These are phyloP conservation scores for Ogataea neopini DNA, from an alignment of 805 yeast species.

Conservation along the genomic window DNA sequence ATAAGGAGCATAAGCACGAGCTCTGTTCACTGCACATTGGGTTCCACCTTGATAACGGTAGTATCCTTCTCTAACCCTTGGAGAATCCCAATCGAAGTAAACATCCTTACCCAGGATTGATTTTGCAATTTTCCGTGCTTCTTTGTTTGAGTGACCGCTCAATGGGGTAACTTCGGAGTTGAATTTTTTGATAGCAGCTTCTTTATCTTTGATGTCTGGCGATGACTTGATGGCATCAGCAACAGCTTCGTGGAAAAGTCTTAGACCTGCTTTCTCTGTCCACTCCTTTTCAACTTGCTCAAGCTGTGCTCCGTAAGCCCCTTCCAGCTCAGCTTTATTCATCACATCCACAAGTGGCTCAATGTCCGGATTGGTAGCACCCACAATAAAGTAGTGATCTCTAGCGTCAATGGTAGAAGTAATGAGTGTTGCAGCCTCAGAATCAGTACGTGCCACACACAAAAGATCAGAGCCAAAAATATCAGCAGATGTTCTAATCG, in stretches of 20 bases:
- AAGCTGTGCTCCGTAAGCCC: slow-evolving; percentile 70
- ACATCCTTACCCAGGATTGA: slow-evolving; percentile 78
- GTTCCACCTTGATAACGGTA: slow-evolving; percentile 96
- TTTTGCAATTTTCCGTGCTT: slow-evolving; percentile 75
- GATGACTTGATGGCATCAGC: slow-evolving; percentile 74
- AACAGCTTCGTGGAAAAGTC: slow-evolving; percentile 89
- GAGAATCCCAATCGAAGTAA: slow-evolving; percentile 91
- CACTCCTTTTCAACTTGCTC: slow-evolving; percentile 78
- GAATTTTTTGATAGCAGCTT: slow-evolving; percentile 64
- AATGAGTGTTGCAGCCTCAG: slow-evolving; percentile 95
- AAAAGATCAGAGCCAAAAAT: slow-evolving; percentile 84
- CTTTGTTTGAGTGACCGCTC: slow-evolving; percentile 71
- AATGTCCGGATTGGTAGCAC: slow-evolving; percentile 83
- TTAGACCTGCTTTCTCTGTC: slow-evolving; percentile 79
- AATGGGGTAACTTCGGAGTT: slow-evolving; percentile 70
- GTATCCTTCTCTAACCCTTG: slow-evolving; percentile 96
- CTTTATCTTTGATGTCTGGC: slow-evolving; percentile 53
- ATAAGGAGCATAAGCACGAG: slow-evolving; percentile 91
- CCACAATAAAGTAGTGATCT: slow-evolving; percentile 90
- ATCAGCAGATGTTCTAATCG: slow-evolving; percentile 94
- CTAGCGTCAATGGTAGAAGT: slow-evolving; percentile 93
- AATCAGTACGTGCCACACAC: slow-evolving; percentile 93
- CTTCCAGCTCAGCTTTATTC: slow-evolving; percentile 77
- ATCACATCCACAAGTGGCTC: slow-evolving; percentile 74
- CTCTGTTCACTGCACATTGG: slow-evolving; percentile 96